Base-by-base conservation (phyloP, 1,139 yeast species). In the Candida albicans region DNA sequence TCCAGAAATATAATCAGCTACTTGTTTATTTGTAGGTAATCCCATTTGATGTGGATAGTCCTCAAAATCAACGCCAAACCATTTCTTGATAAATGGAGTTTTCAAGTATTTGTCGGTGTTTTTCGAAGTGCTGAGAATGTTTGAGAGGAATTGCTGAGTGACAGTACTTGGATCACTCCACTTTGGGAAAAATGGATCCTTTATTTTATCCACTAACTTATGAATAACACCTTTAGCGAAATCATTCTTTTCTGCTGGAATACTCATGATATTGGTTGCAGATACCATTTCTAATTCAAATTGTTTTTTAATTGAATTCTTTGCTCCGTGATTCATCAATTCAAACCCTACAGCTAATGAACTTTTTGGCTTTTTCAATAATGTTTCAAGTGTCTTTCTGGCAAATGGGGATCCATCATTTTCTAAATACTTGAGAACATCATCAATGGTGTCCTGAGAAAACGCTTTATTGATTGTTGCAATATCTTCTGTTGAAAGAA, bases 41-140 rank as follows among this genome's bases (percentile, higher is more conserved):
- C 96, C 96, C 75, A 80, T 86, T 57, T 79, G 75, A 65, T 77
- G 81, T 29, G 96, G 96, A 61, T 91, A 87, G 41, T 75, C 64
- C 36, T 65, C 64, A 67, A 76, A 88, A 53, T 84, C 78, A 42
- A 75, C 65, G 39, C 78, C 75, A 50, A 75, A 71, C 58, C 65
- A 69, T 54, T 69, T 62, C 48, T 76, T 64, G 54, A 80, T 67
- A 52, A 62, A 73, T 40, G 66, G 80, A 33, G 52, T 61, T 2
- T 56, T 46, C 50, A 73, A 69, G n/a, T 38, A 42, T 53, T 66
- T 67, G 13, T 62, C 45, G 27, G 72, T 60, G 37, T 61, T 52
- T 8, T 57, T 49, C 1, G 76, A 63, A 28, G 54, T 43, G 6
- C 54, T 42, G 27, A 60, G 49, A 14, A 67, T 49, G 24, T 54